A percentile compares a stretch with the other conserved stretches of the same genome.
These are phyloP conservation scores for Limonium bicolor DNA, from an alignment of 148 eudicot species.

Conservation along the genomic window DNA sequence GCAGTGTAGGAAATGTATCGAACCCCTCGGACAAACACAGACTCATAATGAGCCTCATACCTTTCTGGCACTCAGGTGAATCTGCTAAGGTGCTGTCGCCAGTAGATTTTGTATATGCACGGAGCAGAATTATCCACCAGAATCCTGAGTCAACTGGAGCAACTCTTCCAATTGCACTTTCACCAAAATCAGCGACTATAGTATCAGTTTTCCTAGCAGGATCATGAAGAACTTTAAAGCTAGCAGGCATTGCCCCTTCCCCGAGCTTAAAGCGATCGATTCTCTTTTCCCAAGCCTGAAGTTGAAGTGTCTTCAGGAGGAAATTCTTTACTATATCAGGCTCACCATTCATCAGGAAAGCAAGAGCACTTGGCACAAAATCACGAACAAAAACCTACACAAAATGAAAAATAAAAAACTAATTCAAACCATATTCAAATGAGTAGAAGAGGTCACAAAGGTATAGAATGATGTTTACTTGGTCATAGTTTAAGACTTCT, in stretches of 20 bases:
- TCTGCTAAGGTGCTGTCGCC: slow-evolving; percentile 80
- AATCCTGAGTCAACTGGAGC: slow-evolving; percentile 99
- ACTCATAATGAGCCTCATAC: slow-evolving; percentile 73
- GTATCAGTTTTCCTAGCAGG: slow-evolving; percentile 82
- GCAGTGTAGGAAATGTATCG: slow-evolving; percentile 89
- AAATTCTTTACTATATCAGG: slow-evolving; percentile 95
- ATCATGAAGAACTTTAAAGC: slow-evolving; percentile 96
- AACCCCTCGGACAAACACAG: slow-evolving; percentile 92
- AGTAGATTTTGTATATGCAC: slow-evolving; percentile 92
- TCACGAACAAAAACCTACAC: slow-evolving; percentile 90
- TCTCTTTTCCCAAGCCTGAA: slow-evolving; percentile 98
- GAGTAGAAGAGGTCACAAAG: background rate
- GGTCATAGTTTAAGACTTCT: slow-evolving; percentile 94
- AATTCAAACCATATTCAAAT: background rate
- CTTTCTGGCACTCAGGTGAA: slow-evolving; percentile 95
- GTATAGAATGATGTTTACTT: slow-evolving; percentile 52
- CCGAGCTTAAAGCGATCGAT: slow-evolving; percentile 94
- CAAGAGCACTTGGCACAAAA: slow-evolving; percentile 97
- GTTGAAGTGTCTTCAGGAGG: slow-evolving; percentile 78
- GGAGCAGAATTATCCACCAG: slow-evolving; percentile 98
- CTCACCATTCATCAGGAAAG: slow-evolving; percentile 96
- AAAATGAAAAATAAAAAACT: background rate
- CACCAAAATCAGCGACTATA: slow-evolving; percentile 89
- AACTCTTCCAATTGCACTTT: slow-evolving; percentile 98
- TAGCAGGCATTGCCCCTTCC: slow-evolving; percentile 99